Evolutionary conservation across 2,329 filamentous ascomycete species (phyloP).

Genomic region (Pseudogymnoascus sp.): DNA sequence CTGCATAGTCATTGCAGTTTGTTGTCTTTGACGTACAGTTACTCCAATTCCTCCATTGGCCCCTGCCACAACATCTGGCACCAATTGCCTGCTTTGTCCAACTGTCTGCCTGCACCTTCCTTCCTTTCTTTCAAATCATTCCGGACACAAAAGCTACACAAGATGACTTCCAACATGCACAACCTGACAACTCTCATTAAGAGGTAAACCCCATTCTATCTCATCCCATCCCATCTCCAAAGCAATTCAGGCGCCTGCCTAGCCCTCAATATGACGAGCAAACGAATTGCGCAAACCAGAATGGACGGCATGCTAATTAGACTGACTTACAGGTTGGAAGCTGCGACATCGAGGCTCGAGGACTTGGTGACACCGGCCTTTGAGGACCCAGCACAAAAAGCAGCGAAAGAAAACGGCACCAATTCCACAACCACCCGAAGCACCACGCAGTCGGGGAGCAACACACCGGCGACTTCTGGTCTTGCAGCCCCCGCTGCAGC

Average conservation of each 20-base stretch:
- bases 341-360: constrained; percentile 89
- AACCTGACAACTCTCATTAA: constrained; percentile 97
- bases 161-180: constrained; percentile 80
- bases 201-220: constrained; percentile 53
- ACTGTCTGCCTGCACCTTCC: not conserved
- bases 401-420: constrained; percentile 41
- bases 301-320: not conserved
- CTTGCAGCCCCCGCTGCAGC: constrained; percentile 22
- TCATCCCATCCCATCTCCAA: constrained; percentile 14
- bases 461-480: constrained; percentile 12
- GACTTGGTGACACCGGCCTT: constrained; percentile 79
- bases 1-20: not conserved
- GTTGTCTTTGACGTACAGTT: not conserved
- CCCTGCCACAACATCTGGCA: not conserved
- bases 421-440: constrained; percentile 30
- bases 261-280: constrained; percentile 14
- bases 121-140: constrained; percentile 7
- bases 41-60: not conserved
- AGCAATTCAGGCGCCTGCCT: constrained; percentile 9
- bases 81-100: not conserved
- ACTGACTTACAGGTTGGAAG: constrained; percentile 68
- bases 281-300: not conserved
- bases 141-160: not conserved
- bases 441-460: constrained; percentile 21
- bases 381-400: constrained; percentile 47